Conservation (phyloP, 2,329 filamentous ascomycete genomes). For the Talaromyces marneffei region DNA sequence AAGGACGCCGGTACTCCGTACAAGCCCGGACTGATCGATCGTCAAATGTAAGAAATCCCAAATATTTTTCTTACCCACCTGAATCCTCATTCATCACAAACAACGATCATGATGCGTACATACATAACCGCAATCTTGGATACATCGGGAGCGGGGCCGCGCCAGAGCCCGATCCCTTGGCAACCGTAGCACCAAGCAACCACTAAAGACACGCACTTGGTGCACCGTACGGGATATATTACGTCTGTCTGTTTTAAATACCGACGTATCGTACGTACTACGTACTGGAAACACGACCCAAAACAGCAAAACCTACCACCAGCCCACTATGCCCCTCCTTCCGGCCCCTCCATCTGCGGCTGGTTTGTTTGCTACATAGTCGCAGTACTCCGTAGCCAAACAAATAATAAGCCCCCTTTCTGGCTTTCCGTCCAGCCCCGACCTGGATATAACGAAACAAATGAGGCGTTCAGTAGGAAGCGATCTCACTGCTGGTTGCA, state of each 20-base stretch:
- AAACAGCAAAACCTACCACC: neutral
- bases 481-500: neutral
- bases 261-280: neutral
- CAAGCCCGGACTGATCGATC: neutral
- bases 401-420: conserved; percentile 1
- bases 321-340: conserved; percentile 6
- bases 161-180: conserved; percentile 10
- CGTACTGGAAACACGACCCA: neutral
- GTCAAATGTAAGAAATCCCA: neutral
- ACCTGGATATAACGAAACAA: neutral
- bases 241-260: neutral
- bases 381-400: neutral
- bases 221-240: neutral
- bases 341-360: conserved; percentile 10
- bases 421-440: conserved; percentile 6
- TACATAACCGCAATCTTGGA: conserved; percentile 22
- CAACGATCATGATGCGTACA: neutral
- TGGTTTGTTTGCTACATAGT: neutral
- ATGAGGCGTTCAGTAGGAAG: conserved; percentile 4
- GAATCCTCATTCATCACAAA: neutral
- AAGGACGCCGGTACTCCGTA: neutral
- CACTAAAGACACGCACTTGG: conserved; percentile 14
- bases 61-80: neutral
- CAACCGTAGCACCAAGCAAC: conserved; percentile 5
- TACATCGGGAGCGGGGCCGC: conserved; percentile 22